phyloP scores from a whole-genome alignment of 805 yeast genomes.

The Henningerozyma blattae region DNA sequence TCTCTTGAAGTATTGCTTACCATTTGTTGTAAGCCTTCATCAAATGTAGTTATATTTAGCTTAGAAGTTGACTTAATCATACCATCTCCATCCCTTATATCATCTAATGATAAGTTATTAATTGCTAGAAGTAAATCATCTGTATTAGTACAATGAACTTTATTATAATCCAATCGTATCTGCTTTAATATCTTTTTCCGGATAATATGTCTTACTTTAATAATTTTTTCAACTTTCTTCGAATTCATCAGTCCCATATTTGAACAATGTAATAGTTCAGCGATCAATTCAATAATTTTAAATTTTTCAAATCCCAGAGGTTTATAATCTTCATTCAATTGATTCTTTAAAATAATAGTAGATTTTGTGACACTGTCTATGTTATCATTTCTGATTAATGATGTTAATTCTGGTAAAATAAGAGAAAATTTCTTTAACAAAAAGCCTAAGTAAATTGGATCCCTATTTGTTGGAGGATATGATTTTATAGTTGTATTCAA shows the following conservation, averaged over 20 bases:
- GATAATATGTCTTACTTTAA: conserved; percentile 55
- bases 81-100: background rate
- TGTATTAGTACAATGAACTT: background rate
- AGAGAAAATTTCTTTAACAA: conserved; percentile 64
- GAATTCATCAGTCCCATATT: conserved; percentile 89
- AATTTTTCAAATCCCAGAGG: conserved; percentile 87
- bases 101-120: background rate
- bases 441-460: conserved; percentile 84
- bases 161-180: no score
- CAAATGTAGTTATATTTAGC: no score
- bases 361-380: conserved; percentile 8
- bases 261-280: conserved; percentile 93
- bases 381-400: conserved; percentile 7
- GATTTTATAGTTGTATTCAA: conserved; percentile 62
- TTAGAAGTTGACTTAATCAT: no score
- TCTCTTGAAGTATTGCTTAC: no score
- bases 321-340: conserved; percentile 47
- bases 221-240: conserved; percentile 53
- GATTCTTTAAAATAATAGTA: conserved; percentile 37
- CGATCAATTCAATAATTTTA: conserved; percentile 82
- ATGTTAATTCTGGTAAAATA: conserved; percentile 28
- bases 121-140: background rate
- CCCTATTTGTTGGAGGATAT: conserved; percentile 82
- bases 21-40: no score
- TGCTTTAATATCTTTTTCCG: conserved; percentile 39